These are phyloP conservation scores for Leucocoprinus birnbaumii DNA, from an alignment of 768 basidiomycete genomes.

Conservation along the genomic window DNA sequence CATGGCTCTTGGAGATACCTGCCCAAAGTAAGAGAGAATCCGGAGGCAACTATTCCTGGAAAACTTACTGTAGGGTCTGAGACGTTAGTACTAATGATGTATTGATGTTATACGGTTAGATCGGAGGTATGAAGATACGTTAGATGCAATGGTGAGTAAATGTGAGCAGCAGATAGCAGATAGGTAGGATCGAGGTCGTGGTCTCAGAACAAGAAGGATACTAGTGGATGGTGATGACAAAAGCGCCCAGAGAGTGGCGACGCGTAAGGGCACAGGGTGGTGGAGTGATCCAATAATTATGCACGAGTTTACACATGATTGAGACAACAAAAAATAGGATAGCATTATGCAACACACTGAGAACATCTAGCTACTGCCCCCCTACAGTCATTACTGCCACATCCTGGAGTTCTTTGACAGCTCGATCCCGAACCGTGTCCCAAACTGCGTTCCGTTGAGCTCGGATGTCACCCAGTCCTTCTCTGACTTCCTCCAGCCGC, in stretches of 20 bases:
- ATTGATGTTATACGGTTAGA: background rate
- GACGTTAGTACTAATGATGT: background rate
- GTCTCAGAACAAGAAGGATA: background rate
- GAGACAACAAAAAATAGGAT: background rate
- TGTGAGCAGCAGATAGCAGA: background rate
- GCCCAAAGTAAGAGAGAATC: slow-evolving; percentile 11
- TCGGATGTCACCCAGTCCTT: slow-evolving; percentile 72
- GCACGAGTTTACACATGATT: background rate
- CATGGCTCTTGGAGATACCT: slow-evolving; percentile 22
- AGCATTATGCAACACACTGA: background rate
- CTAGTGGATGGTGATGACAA: background rate
- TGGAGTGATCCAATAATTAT: slow-evolving; percentile 7
- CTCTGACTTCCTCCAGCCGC: slow-evolving; percentile 79
- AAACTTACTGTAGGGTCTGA: background rate
- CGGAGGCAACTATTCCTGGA: slow-evolving; percentile 15
- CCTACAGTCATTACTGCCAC: slow-evolving; percentile 41
- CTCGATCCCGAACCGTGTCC: slow-evolving; percentile 72
- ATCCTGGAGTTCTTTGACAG: slow-evolving; percentile 73
- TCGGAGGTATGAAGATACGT: background rate
- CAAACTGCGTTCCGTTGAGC: slow-evolving; percentile 73
- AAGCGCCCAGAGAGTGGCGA: background rate
- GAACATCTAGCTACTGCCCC: slow-evolving; percentile 14
- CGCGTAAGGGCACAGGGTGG: background rate
- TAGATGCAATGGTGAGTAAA: slow-evolving; percentile 2
- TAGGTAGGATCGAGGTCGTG: background rate